Evolutionary conservation across 73 alveolate species (phyloP).

Genomic region (Stentor roeselii): DNA sequence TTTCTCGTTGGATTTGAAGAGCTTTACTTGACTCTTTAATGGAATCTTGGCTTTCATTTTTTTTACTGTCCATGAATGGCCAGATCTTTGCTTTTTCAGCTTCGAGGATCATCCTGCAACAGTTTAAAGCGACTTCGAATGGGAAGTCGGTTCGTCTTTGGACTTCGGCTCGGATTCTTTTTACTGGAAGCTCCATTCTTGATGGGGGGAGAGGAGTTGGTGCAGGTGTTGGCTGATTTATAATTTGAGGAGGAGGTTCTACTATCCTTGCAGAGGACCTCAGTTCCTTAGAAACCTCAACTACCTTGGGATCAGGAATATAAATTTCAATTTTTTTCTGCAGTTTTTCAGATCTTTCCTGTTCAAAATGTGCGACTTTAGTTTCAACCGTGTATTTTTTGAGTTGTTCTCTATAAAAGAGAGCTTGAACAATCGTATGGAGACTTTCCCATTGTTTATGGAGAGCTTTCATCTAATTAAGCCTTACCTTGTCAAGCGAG

Average conservation of each 20-base stretch:
- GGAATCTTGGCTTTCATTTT: not conserved
- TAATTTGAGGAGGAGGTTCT: not conserved
- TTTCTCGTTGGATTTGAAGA: not conserved
- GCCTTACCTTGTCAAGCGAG: not conserved
- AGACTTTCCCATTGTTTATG: slow-evolving; percentile 10
- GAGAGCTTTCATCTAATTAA: slow-evolving; percentile 1
- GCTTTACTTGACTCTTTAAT: not conserved
- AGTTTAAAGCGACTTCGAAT: not conserved
- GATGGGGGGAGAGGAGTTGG: not conserved
- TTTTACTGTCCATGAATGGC: slow-evolving; percentile 8
- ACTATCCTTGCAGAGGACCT: not conserved
- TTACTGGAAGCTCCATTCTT: not conserved
- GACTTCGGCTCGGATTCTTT: slow-evolving; percentile 3
- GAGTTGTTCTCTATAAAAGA: not conserved
- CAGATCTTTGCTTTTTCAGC: not conserved
- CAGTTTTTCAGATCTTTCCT: slow-evolving; percentile 19
- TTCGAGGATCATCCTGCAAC: slow-evolving; percentile 10
- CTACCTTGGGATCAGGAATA: not conserved
- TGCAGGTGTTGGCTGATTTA: not conserved
- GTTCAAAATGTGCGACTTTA: not conserved
- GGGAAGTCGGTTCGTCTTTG: not conserved
- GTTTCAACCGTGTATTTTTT: slow-evolving; percentile 17
- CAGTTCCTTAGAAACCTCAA: slow-evolving; percentile 6
- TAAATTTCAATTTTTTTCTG: not conserved
- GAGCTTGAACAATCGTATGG: not conserved